A percentile compares a stretch with the other conserved stretches of the same genome.
Conservation (phyloP, 2,329 filamentous ascomycete genomes). For the Colletotrichum caudatum region DNA sequence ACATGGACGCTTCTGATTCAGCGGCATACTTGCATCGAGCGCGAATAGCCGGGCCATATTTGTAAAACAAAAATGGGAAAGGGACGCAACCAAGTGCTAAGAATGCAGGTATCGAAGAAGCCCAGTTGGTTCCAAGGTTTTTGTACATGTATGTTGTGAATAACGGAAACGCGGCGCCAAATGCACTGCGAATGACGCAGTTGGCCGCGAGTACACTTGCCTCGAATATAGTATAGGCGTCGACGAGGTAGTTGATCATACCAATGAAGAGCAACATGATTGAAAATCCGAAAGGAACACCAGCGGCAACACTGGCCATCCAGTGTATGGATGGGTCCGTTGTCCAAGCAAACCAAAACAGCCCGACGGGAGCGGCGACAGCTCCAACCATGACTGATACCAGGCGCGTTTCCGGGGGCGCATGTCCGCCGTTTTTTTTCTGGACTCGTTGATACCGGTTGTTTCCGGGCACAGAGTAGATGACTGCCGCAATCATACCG, state of each 20-base stretch:
- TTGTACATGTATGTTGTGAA: constrained; percentile 73
- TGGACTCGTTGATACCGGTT: constrained; percentile 56
- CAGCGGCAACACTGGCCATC: constrained; percentile 56
- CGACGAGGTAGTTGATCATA: constrained; percentile 67
- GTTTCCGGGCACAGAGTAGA: constrained; percentile 60
- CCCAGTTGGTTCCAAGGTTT: constrained; percentile 79
- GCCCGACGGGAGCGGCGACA: constrained; percentile 63
- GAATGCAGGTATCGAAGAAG: constrained; percentile 78
- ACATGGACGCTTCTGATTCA: constrained; percentile 70
- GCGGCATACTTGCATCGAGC: constrained; percentile 67
- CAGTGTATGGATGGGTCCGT: constrained; percentile 62
- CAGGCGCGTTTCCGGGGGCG: constrained; percentile 68
- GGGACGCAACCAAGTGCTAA: constrained; percentile 78
- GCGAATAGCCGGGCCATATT: constrained; percentile 69
- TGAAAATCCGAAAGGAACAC: constrained; percentile 51
- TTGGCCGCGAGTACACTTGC: constrained; percentile 81
- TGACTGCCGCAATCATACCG: constrained; percentile 70
- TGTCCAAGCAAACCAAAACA: constrained; percentile 71
- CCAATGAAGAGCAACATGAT: constrained; percentile 66
- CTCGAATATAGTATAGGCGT: constrained; percentile 76
- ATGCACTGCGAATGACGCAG: constrained; percentile 76
- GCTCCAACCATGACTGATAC: constrained; percentile 66
- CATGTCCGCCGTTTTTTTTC: constrained; percentile 58
- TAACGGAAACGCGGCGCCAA: constrained; percentile 78
- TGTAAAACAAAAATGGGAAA: constrained; percentile 81